Percentiles rank a stretch among this genome's conserved stretches.
These are phyloP conservation scores for Phytophthora hybrid DNA, from an alignment of 352 stramenopile genomes.

Conservation along the genomic window DNA sequence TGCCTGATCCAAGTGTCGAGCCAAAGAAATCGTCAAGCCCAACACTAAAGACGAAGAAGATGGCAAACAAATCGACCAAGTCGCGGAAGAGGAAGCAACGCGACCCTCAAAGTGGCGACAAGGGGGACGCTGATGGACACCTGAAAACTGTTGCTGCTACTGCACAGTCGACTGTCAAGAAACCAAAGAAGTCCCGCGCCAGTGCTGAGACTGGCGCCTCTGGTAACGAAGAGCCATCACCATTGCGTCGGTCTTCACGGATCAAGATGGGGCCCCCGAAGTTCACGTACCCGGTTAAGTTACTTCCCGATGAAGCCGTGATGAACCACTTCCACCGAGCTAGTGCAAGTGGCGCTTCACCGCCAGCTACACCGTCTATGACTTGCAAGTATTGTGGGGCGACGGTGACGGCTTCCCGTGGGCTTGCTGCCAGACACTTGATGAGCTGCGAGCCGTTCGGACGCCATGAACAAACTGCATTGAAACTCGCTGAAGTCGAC, in stretches of 20 bases:
- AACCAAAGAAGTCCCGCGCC: slow-evolving; percentile 2
- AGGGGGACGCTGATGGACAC: not conserved
- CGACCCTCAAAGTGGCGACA: not conserved
- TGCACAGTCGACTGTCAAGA: slow-evolving; percentile 22
- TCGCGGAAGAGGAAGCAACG: slow-evolving; percentile 13
- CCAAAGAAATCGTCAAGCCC: not conserved
- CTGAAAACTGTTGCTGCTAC: not conserved
- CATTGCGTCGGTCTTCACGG: slow-evolving; percentile 28
- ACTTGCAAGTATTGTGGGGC: slow-evolving; percentile 33
- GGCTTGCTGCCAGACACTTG: slow-evolving; percentile 19
- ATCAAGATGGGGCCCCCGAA: slow-evolving; percentile 21
- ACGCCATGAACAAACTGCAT: not conserved
- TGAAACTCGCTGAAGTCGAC: slow-evolving; percentile 2
- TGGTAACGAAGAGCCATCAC: not conserved
- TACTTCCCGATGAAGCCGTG: not conserved
- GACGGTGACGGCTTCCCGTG: slow-evolving; percentile 18
- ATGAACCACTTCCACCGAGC: slow-evolving; percentile 27
- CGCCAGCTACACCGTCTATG: slow-evolving; percentile 1
- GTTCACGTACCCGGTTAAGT: not conserved
- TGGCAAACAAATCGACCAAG: not conserved
- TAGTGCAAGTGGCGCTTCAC: not conserved
- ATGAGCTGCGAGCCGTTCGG: slow-evolving; percentile 6
- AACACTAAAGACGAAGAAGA: not conserved
- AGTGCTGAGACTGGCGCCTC: not conserved
- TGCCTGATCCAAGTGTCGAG: not conserved